A percentile compares a stretch with the other conserved stretches of the same genome.
These are phyloP conservation scores for Aphanomyces invadans DNA, from an alignment of 352 stramenopile species.

Conservation along the genomic window DNA sequence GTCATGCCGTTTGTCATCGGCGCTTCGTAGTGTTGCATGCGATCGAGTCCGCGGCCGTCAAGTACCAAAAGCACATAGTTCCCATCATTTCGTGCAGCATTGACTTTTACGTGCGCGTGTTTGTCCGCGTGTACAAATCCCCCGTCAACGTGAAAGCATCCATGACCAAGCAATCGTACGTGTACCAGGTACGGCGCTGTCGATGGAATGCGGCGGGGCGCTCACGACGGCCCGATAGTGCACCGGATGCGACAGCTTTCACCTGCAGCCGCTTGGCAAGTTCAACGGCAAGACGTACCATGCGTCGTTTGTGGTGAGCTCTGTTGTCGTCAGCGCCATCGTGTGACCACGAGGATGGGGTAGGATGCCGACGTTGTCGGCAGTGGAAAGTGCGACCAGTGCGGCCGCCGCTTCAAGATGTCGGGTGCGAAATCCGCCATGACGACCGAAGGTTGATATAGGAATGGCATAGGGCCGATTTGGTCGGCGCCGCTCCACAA, in stretches of 20 bases:
- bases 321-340: neutral
- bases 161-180: conserved; percentile 86
- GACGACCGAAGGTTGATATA: no score
- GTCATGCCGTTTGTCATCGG: neutral
- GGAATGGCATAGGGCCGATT: conserved; percentile 91
- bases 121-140: conserved; percentile 97
- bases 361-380: conserved; percentile 11
- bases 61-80: conserved; percentile 95
- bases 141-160: conserved; percentile 91
- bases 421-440: conserved; percentile 80
- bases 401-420: conserved; percentile 75
- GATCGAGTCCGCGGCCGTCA: conserved; percentile 91
- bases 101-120: conserved; percentile 99
- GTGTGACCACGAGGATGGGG: neutral
- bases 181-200: conserved; percentile 47
- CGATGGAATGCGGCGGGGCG: no score
- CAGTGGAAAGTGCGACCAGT: conserved; percentile 58
- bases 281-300: conserved; percentile 81
- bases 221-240: no score
- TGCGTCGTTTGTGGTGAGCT: conserved; percentile 33
- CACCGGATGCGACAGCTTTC: conserved; percentile 96
- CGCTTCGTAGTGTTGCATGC: conserved; percentile 91
- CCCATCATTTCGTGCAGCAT: conserved; percentile 97
- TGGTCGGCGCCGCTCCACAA: conserved; percentile 97
- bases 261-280: conserved; percentile 90